Conservation (phyloP, 1,284 basidiomycete species). For the Cryptococcus depauperatus region DNA sequence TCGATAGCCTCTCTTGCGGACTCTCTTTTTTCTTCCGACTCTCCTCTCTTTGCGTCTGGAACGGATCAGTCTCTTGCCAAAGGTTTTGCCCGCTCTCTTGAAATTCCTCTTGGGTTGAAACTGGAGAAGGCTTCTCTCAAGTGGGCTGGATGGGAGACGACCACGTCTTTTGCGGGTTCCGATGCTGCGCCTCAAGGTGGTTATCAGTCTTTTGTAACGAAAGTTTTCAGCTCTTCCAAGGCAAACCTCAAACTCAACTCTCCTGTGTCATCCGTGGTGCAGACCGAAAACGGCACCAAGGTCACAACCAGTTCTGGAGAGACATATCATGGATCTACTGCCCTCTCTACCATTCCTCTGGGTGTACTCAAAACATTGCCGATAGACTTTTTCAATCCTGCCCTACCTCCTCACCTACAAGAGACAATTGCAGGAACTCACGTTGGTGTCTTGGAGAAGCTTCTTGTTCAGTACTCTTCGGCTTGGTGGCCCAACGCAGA, state of each 20-base stretch:
- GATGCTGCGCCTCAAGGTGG: slow-evolving; percentile 50
- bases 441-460: slow-evolving; percentile 48
- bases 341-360: slow-evolving; percentile 46
- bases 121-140: slow-evolving; percentile 43
- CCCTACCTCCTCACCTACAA: slow-evolving; percentile 28
- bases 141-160: slow-evolving; percentile 45
- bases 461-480: slow-evolving; percentile 45
- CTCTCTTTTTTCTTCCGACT: slow-evolving; percentile 37
- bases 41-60: slow-evolving; percentile 23
- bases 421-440: slow-evolving; percentile 38
- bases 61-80: slow-evolving; percentile 25
- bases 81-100: slow-evolving; percentile 45
- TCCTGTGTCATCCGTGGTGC: slow-evolving; percentile 25
- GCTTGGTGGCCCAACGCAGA: slow-evolving; percentile 48
- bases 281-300: slow-evolving; percentile 15
- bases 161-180: slow-evolving; percentile 46
- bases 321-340: slow-evolving; percentile 34
- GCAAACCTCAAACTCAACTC: slow-evolving; percentile 37
- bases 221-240: slow-evolving; percentile 39
- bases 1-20: slow-evolving; percentile 20
- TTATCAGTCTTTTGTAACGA: slow-evolving; percentile 45
- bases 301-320: slow-evolving; percentile 30
- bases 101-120: slow-evolving; percentile 48
- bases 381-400: slow-evolving; percentile 34
- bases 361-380: slow-evolving; percentile 42